Base-by-base conservation (phyloP, 352 stramenopile species). In the Globisporangium paddicum region DNA sequence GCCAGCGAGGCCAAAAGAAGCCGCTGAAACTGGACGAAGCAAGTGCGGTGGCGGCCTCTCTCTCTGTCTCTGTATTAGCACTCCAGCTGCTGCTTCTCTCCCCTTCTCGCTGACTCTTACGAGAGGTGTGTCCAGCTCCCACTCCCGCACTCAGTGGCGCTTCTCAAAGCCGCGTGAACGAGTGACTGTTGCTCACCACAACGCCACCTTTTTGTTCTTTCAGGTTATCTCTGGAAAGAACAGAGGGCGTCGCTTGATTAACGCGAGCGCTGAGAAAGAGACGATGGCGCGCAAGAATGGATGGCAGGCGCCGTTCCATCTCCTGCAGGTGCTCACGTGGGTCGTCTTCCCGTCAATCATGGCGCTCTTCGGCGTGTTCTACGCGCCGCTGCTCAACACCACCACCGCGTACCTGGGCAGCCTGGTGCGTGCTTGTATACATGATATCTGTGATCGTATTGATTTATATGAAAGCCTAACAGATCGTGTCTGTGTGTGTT, bases 341-440 rank as follows among this genome's bases (percentile, higher is more conserved):
- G 56, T 93, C 58, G 74, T 91, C 51, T 93, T 95, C 67, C 86
- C 86, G 28, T 66, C 66, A 40, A 73, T 92, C 64, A 85, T 93
- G 69, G 74, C 69, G 66, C 69, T 90, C 58, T 95, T 92, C 71
- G 93, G 90, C 67, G 77, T 70, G 34, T 91, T 93, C 67, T 90
- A 78, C 61, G 88, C 82, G 58, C 83, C 86, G 49, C 60, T 93
- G 48, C 64, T 95, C 23, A 50, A 85, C 45, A 38, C 55, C 8
- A 74, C 75, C 50, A 58, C 67, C 7, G 69, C 82, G 40, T 76
- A 88, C 58, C 28, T 78, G 5, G 70, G 69, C 30, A 84, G 77
- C 28, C 58, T 88, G 55, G 63, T 82, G 59, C 41, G 69, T 58
- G 7, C 37, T 28, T 23, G 9, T 41, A n/a, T 35, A 6, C 13